Conservation (phyloP, 2,329 filamentous ascomycete genomes). For the Colletotrichum musicola region DNA sequence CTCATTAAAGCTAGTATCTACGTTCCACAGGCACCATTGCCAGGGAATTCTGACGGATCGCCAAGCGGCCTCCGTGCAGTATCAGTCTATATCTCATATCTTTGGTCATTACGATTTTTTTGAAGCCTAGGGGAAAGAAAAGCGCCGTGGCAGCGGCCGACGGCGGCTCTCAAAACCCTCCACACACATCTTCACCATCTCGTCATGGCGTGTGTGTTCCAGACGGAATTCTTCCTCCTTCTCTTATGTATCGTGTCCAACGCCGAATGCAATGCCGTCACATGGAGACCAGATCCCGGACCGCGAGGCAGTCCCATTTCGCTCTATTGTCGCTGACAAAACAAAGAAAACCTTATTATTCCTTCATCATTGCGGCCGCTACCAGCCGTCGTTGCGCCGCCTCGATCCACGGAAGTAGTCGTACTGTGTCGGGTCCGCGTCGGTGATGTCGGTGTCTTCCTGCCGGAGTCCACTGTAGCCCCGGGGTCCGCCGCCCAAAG, state of each 20-base stretch:
- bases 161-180: not conserved
- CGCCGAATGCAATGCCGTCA: constrained; percentile 35
- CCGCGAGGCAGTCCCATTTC: constrained; percentile 9
- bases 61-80: constrained; percentile 16
- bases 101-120: constrained; percentile 35
- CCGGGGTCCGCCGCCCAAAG: constrained; percentile 68
- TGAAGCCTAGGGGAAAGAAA: not conserved
- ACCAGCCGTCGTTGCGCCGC: constrained; percentile 55
- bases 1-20: constrained; percentile 35
- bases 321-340: constrained; percentile 31
- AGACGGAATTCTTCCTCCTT: not conserved
- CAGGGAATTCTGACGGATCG: not conserved
- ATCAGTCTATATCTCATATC: constrained; percentile 39
- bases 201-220: not conserved
- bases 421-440: constrained; percentile 62
- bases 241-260: constrained; percentile 1
- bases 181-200: not conserved
- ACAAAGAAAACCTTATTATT: constrained; percentile 22
- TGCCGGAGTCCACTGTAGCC: constrained; percentile 73
- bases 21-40: constrained; percentile 1
- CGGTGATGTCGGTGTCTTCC: constrained; percentile 55
- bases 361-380: constrained; percentile 23
- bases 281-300: constrained; percentile 22
- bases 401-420: constrained; percentile 67
- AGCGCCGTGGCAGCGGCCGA: not conserved